These are phyloP conservation scores for Saposhnikovia divaricata DNA, from an alignment of 129 eudicot species.

Conservation along the genomic window DNA sequence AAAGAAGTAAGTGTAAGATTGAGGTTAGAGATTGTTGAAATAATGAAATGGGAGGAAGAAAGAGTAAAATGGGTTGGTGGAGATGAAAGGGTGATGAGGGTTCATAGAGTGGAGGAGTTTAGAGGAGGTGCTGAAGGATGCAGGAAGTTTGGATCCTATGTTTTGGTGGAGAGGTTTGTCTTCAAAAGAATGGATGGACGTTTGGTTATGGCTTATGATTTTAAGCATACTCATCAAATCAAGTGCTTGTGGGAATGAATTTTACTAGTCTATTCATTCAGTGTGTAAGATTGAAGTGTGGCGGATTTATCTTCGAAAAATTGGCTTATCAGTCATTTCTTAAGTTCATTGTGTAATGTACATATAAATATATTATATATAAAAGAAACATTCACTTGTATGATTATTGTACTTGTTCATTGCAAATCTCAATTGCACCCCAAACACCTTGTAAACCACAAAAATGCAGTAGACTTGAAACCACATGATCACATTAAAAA, in stretches of 20 bases:
- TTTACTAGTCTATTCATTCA: too few species aligned
- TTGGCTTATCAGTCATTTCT: neutral
- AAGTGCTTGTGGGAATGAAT: constrained; percentile 35
- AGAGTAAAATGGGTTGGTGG: constrained; percentile 56
- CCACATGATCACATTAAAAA: too few species aligned
- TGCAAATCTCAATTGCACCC: neutral
- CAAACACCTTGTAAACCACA: neutral
- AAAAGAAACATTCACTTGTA: too few species aligned
- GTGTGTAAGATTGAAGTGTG: too few species aligned
- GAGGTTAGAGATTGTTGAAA: constrained; percentile 30
- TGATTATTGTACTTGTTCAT: neutral
- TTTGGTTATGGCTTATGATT: constrained; percentile 48
- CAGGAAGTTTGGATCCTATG: constrained; percentile 54
- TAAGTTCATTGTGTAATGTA: neutral
- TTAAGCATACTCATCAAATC: constrained; percentile 37
- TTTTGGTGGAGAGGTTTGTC: constrained; percentile 73
- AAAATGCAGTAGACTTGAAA: neutral
- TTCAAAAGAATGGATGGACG: constrained; percentile 70
- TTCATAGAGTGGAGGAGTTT: constrained; percentile 30
- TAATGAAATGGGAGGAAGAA: constrained; percentile 60
- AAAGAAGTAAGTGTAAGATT: constrained; percentile 37
- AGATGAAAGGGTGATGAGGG: constrained; percentile 23
- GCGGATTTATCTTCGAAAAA: too few species aligned
- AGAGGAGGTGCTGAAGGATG: constrained; percentile 39
- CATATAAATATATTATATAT: too few species aligned